Conservation (phyloP, 179 eudicot genomes). For the Carnegiea gigantea region DNA sequence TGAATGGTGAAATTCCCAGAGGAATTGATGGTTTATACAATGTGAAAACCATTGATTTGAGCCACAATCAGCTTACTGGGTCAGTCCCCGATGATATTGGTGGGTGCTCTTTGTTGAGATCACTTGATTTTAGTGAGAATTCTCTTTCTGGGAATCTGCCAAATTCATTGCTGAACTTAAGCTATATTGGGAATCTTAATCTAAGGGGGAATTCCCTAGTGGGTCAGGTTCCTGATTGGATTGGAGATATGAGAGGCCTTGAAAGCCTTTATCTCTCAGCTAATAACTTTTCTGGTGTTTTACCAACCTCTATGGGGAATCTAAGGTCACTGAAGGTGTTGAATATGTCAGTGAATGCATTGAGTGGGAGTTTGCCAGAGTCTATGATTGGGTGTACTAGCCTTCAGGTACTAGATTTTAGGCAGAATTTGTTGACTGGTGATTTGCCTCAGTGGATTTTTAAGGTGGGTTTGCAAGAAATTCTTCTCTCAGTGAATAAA, state of each 20-base stretch:
- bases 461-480: slow-evolving; percentile 55
- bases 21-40: slow-evolving; percentile 52
- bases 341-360: slow-evolving; percentile 59
- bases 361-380: slow-evolving; percentile 65
- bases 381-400: slow-evolving; percentile 55
- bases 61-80: slow-evolving; percentile 57
- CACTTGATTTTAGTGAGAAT: slow-evolving; percentile 74
- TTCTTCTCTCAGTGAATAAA: slow-evolving; percentile 63
- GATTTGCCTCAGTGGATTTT: slow-evolving; percentile 70
- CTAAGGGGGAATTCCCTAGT: slow-evolving; percentile 47
- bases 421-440: slow-evolving; percentile 61
- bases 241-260: slow-evolving; percentile 74
- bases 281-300: slow-evolving; percentile 58
- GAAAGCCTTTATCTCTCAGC: slow-evolving; percentile 72
- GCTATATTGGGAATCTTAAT: slow-evolving; percentile 46
- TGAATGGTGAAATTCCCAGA: slow-evolving; percentile 64
- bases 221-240: slow-evolving; percentile 70
- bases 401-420: slow-evolving; percentile 58
- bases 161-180: slow-evolving; percentile 59
- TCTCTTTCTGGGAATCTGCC: slow-evolving; percentile 67
- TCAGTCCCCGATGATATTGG: slow-evolving; percentile 68
- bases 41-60: slow-evolving; percentile 48
- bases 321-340: slow-evolving; percentile 62
- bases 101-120: slow-evolving; percentile 59
- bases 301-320: slow-evolving; percentile 62